Evolutionary conservation across 441 rosid genomes (phyloP).

Genomic region (Breynia disticha): DNA sequence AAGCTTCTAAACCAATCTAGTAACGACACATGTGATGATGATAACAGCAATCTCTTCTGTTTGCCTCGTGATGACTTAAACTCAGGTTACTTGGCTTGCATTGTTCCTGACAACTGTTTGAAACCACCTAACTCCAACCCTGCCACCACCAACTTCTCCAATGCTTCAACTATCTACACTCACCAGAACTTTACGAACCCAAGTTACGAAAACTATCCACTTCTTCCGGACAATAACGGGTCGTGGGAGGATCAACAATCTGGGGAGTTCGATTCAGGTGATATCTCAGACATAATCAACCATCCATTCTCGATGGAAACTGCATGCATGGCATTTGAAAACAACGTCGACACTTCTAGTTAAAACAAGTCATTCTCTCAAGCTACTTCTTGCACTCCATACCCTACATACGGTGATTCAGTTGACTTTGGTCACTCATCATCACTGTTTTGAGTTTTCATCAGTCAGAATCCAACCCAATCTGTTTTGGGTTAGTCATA

Average conservation of each 20-base stretch:
- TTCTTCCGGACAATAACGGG: background rate
- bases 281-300: slow-evolving; percentile 47
- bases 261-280: slow-evolving; percentile 41
- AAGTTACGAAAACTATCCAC: no score
- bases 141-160: slow-evolving; percentile 4
- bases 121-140: slow-evolving; percentile 52
- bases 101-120: slow-evolving; percentile 84
- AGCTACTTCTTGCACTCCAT: no score
- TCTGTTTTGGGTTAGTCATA: no score
- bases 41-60: slow-evolving; percentile 30
- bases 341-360: slow-evolving; percentile 11
- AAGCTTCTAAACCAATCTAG: slow-evolving; percentile 16
- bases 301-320: slow-evolving; percentile 24
- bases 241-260: slow-evolving; percentile 21
- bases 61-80: slow-evolving; percentile 30
- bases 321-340: slow-evolving; percentile 25
- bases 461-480: no score
- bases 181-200: background rate
- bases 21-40: slow-evolving; percentile 24
- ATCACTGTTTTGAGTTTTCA: slow-evolving; percentile 29
- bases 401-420: slow-evolving; percentile 30
- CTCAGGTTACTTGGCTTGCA: slow-evolving; percentile 84
- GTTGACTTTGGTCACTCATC: slow-evolving; percentile 45
- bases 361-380: no score
- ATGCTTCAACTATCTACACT: slow-evolving; percentile 3